phyloP scores from a whole-genome alignment of 2,329 filamentous ascomycete genomes.

The Trichoderma citrinoviride region DNA sequence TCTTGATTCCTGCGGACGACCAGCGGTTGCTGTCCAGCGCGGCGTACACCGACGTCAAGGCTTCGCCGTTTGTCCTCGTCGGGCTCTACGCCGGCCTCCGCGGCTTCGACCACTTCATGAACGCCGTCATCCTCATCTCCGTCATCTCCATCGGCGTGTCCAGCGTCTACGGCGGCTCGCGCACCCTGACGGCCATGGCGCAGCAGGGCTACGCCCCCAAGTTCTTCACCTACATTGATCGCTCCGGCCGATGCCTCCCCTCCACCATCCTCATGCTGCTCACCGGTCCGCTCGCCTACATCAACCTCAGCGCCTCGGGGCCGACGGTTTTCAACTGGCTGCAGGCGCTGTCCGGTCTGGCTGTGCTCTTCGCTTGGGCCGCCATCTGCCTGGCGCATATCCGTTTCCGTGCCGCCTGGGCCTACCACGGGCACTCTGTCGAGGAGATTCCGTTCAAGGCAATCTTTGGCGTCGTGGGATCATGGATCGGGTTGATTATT shows the following conservation, averaged over 20 bases:
- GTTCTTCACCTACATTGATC: conserved; percentile 53
- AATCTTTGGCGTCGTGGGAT: conserved; percentile 58
- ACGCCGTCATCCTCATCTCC: conserved; percentile 52
- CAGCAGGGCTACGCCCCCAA: conserved; percentile 56
- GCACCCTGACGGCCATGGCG: conserved; percentile 54
- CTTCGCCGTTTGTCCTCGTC: conserved; percentile 52
- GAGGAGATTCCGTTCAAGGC: conserved; percentile 66
- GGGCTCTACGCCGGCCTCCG: conserved; percentile 47
- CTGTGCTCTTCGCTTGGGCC: conserved; percentile 63
- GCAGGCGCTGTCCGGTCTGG: conserved; percentile 60
- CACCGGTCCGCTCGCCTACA: conserved; percentile 48
- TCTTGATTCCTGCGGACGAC: conserved; percentile 46
- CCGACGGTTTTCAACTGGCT: conserved; percentile 61
- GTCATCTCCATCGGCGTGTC: conserved; percentile 56
- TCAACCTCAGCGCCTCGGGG: conserved; percentile 47
- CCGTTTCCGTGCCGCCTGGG: conserved; percentile 64
- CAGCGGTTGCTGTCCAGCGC: conserved; percentile 43
- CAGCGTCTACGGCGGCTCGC: conserved; percentile 53
- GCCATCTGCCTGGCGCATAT: conserved; percentile 65
- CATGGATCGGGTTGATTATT: conserved; percentile 58
- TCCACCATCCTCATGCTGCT: conserved; percentile 46
- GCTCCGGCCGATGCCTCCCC: conserved; percentile 49
- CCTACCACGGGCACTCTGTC: conserved; percentile 53
- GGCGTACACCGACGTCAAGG: conserved; percentile 42
- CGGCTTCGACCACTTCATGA: conserved; percentile 52